These are phyloP conservation scores for Penicillium antarcticum DNA, from an alignment of 495 filamentous ascomycete genomes.

Conservation along the genomic window DNA sequence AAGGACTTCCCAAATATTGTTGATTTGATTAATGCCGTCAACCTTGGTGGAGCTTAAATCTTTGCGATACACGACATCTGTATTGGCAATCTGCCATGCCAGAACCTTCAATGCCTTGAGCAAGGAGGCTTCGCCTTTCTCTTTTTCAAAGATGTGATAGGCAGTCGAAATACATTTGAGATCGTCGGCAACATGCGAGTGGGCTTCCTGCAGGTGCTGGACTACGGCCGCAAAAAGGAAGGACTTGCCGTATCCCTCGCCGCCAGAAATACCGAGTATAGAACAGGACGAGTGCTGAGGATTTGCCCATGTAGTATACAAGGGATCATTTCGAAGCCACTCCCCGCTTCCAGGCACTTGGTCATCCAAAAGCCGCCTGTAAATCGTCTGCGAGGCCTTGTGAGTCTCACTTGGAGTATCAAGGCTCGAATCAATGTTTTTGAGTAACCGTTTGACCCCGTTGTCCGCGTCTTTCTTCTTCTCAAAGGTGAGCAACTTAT, in stretches of 20 bases:
- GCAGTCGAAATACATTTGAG: conserved; percentile 10
- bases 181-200: conserved; percentile 1
- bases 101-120: conserved; percentile 11
- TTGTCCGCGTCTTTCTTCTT: conserved; percentile 16
- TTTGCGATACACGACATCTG: conserved; percentile 16
- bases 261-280: conserved; percentile 12
- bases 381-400: not conserved
- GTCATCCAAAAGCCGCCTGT: conserved; percentile 4
- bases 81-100: conserved; percentile 17
- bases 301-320: conserved; percentile 2
- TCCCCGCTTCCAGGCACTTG: conserved; percentile 11
- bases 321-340: conserved; percentile 10
- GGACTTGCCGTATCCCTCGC: conserved; percentile 18
- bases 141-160: conserved; percentile 13
- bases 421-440: conserved; percentile 8
- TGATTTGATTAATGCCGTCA: conserved; percentile 5
- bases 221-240: conserved; percentile 14
- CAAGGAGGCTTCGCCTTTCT: conserved; percentile 5
- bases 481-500: conserved; percentile 11
- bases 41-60: conserved; percentile 7
- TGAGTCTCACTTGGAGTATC: conserved; percentile 11
- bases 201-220: conserved; percentile 2
- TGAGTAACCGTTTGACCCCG: not conserved
- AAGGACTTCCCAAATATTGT: conserved; percentile 5
- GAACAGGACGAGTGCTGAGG: not conserved